Evolutionary conservation across 2,329 filamentous ascomycete genomes (phyloP).

Genomic region (Ascochyta rabiei): DNA sequence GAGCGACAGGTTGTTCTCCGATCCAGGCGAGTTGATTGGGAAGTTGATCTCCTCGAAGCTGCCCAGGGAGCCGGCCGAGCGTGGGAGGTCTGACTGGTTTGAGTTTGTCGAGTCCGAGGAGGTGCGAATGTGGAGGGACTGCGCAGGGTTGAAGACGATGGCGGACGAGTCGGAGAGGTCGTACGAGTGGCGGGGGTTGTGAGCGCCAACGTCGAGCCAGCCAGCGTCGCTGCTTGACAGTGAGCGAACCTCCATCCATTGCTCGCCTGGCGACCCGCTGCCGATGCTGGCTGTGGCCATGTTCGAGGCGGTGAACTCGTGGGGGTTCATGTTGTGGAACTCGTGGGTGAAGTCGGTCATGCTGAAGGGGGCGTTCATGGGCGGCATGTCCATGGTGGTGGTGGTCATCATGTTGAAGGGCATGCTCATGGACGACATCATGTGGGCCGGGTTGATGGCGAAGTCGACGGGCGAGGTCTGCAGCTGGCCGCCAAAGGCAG

Average conservation of each 20-base stretch:
- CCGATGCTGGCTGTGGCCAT: constrained; percentile 46
- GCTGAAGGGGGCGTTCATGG: constrained; percentile 40
- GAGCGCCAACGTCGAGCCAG: constrained; percentile 76
- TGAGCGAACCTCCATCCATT: constrained; percentile 85
- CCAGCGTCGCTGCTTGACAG: constrained; percentile 85
- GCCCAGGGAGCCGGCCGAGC: constrained; percentile 71
- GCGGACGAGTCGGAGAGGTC: constrained; percentile 64
- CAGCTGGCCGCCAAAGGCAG: constrained; percentile 49
- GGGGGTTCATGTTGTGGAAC: constrained; percentile 60
- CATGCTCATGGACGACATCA: constrained; percentile 52
- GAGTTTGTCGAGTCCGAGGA: constrained; percentile 88
- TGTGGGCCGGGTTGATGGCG: constrained; percentile 50
- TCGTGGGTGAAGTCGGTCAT: constrained; percentile 75
- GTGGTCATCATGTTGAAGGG: constrained; percentile 51
- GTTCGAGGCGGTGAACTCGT: constrained; percentile 47
- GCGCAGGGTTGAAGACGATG: constrained; percentile 88
- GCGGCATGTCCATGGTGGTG: constrained; percentile 52
- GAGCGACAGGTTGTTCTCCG: constrained; percentile 58
- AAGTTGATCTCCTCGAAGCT: constrained; percentile 79
- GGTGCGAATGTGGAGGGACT: constrained; percentile 85
- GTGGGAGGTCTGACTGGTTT: constrained; percentile 66
- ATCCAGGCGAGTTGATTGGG: constrained; percentile 81
- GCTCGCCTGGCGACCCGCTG: constrained; percentile 74
- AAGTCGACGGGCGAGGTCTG: constrained; percentile 56
- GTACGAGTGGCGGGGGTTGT: constrained; percentile 65